Conservation (phyloP, 31 red algal genomes). For the Odonthalia washingtoniensis region DNA sequence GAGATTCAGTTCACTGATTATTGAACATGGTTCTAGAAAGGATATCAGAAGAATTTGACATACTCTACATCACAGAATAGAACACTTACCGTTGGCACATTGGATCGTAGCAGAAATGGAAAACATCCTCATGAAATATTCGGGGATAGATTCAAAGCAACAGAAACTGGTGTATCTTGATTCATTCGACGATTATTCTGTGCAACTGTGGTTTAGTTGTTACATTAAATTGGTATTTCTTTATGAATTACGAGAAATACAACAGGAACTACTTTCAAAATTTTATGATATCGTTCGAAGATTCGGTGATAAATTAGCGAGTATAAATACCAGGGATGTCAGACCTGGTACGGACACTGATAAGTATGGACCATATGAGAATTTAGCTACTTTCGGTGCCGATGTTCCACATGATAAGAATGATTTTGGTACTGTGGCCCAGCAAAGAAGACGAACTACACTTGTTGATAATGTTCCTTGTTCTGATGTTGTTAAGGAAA, state of each 20-base stretch:
- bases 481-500: not conserved
- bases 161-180: constrained; percentile 95
- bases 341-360: constrained; percentile 91
- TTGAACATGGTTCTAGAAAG: constrained; percentile 98
- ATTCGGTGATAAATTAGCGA: constrained; percentile 85
- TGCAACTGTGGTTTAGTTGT: too few relatives aligned
- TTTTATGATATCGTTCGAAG: constrained; percentile 85
- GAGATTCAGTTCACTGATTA: constrained; percentile 92
- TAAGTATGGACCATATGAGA: constrained; percentile 76
- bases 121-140: constrained; percentile 68
- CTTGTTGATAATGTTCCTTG: not conserved
- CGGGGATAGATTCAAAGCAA: constrained; percentile 88
- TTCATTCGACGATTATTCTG: too few relatives aligned
- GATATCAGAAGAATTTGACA: constrained; percentile 96
- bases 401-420: not conserved
- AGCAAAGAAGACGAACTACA: not conserved
- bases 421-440: not conserved
- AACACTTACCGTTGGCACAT: constrained; percentile 83
- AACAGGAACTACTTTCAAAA: constrained; percentile 93
- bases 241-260: constrained; percentile 84
- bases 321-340: constrained; percentile 76
- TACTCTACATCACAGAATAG: constrained; percentile 82
- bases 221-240: too few relatives aligned
- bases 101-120: constrained; percentile 71
- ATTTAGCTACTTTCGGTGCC: not conserved